Evolutionary conservation across 441 rosid species (phyloP), one percentile per base, ranked within the genome.

Genomic region (Jatropha multifida): DNA sequence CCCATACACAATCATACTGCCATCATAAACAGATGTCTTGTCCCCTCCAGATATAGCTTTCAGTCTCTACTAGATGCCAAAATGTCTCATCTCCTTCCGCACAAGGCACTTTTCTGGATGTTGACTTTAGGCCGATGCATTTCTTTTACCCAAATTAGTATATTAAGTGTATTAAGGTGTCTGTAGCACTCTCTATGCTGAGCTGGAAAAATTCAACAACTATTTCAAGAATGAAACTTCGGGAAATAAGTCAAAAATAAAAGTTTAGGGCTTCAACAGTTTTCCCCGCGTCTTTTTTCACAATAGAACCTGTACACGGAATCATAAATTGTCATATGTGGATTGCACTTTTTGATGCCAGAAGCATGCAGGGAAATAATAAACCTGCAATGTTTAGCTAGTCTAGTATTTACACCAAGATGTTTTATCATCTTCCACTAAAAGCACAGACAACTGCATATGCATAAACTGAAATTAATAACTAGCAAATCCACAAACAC

Each of bases 21-120:
- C 60, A n/a, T 56, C 60, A 5, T n/a, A 56, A 56, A 56, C 23
- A n/a, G 60, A 56, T 56, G 60, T n/a, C 60, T n/a, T n/a, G 60
- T 55, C 60, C 32, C 32, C 32, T 32, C 32, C 32, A 32, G 32
- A 32, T 2, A 32, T 32, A 32, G 32, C 23, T n/a, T n/a, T 26
- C 7, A 18, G 27, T 56, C 7, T n/a, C 12, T n/a, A 56, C 12
- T 20, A n/a, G 10, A 56, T 7, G 27, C 52, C 2, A 7, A 56
- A n/a, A 56, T 56, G 27, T 56, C n/a, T 56, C 27, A 56, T 56
- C 4, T 26, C 52, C 51, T 48, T 48, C 17, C 3, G 3, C 1
- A 12, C 60, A 56, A 18, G 60, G 60, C 23, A 6, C 26, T 48
- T 20, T 56, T 56, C 60, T 18, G 12, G n/a, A 56, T 2, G 10